phyloP scores from a whole-genome alignment of 352 stramenopile species.

The Phytopythium sindhum region DNA sequence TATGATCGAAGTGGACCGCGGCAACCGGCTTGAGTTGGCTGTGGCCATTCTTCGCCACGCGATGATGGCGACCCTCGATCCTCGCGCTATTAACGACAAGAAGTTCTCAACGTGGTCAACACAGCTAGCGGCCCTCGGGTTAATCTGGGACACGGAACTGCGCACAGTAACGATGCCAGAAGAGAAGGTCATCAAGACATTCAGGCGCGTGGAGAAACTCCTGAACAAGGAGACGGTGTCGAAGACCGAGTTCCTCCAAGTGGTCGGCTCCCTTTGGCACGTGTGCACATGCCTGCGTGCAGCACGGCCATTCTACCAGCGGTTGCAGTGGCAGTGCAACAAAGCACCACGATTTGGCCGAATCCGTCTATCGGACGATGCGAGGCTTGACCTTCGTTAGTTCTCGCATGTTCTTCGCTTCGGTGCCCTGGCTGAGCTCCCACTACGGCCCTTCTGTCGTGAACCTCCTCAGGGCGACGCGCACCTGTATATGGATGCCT shows the following conservation, averaged over 20 bases:
- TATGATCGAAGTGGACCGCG: conserved; percentile 12
- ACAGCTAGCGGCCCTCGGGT: conserved; percentile 11
- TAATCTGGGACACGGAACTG: conserved; percentile 12
- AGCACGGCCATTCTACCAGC: conserved; percentile 17
- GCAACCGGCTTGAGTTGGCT: conserved; percentile 3
- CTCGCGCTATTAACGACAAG: conserved; percentile 19
- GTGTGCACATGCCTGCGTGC: conserved; percentile 15
- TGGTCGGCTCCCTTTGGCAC: conserved; percentile 23
- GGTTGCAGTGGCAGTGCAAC: conserved; percentile 8
- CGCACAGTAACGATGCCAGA: conserved; percentile 16
- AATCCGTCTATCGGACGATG: neutral
- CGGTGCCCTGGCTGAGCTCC: conserved; percentile 10
- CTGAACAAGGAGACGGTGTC: too few relatives aligned
- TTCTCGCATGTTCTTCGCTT: neutral
- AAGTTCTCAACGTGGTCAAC: conserved; percentile 21
- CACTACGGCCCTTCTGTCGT: neutral
- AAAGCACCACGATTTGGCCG: conserved; percentile 4
- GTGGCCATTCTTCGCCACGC: conserved; percentile 4
- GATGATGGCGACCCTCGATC: conserved; percentile 21
- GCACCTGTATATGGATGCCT: too few relatives aligned
- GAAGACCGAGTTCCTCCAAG: conserved; percentile 11
- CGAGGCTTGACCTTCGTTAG: neutral
- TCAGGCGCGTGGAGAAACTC: too few relatives aligned
- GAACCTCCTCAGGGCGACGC: too few relatives aligned
- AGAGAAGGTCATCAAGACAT: conserved; percentile 17